Conservation (phyloP, 2,329 filamentous ascomycete species). For the Catunica adiposa region DNA sequence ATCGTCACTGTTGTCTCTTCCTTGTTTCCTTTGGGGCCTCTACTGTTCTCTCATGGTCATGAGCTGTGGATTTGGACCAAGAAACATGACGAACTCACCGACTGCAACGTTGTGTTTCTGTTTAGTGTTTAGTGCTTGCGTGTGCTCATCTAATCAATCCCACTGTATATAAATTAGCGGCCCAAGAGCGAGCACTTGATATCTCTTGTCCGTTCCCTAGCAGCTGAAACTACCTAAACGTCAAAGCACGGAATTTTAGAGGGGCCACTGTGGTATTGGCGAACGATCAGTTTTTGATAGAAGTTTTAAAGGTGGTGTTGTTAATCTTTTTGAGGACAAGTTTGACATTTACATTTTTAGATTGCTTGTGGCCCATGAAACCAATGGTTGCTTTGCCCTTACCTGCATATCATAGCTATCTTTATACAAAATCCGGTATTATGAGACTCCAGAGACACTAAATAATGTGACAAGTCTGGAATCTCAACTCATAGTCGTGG, state of each 20-base stretch:
- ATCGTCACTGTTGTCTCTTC: no score
- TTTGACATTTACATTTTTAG: not conserved
- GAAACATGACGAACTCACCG: not conserved
- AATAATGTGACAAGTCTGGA: no score
- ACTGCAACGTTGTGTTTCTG: not conserved
- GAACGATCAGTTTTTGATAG: not conserved
- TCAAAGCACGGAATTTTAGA: not conserved
- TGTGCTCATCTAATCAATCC: not conserved
- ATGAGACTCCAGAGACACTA: no score
- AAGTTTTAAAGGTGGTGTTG: not conserved
- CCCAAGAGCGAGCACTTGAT: not conserved
- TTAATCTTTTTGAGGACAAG: not conserved
- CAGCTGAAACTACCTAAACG: constrained; percentile 1
- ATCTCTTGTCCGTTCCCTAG: not conserved
- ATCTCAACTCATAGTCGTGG: no score
- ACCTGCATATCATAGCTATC: no score
- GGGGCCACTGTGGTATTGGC: not conserved
- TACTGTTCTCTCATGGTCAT: no score
- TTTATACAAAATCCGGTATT: no score
- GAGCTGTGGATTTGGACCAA: not conserved
- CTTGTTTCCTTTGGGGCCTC: no score
- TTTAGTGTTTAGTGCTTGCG: not conserved
- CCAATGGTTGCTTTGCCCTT: no score
- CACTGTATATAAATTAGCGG: not conserved
- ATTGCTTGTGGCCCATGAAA: no score